Conservation (phyloP, 805 yeast genomes). For the Yarrowia sp. region DNA sequence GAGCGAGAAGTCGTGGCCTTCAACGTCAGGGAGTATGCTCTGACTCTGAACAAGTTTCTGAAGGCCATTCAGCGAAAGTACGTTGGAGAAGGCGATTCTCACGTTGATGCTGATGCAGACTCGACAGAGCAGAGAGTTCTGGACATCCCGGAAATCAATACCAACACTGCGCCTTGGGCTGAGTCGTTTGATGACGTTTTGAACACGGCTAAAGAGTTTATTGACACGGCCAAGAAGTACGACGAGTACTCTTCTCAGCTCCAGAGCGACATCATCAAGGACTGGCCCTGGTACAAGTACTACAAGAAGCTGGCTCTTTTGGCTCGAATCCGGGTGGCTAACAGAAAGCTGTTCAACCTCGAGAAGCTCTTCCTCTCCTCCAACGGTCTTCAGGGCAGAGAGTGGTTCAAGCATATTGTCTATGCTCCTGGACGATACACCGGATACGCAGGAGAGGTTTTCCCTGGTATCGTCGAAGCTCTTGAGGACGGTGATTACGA, state of each 20-base stretch:
- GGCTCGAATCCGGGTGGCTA: conserved; percentile 36
- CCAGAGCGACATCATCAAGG: conserved; percentile 52
- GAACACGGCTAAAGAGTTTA: conserved; percentile 30
- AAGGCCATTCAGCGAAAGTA: conserved; percentile 39
- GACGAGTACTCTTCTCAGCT: conserved; percentile 50
- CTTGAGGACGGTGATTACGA: conserved; percentile 46
- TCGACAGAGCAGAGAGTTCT: not conserved
- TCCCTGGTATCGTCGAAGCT: conserved; percentile 56
- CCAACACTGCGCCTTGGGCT: not conserved
- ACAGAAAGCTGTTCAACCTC: conserved; percentile 42
- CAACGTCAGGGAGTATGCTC: conserved; percentile 44
- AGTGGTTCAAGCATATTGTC: conserved; percentile 59
- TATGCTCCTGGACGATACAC: conserved; percentile 59
- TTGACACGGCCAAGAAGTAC: conserved; percentile 40
- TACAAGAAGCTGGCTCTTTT: conserved; percentile 31
- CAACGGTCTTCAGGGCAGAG: conserved; percentile 49
- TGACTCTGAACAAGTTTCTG: conserved; percentile 41
- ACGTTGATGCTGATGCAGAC: not conserved
- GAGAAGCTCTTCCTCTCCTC: conserved; percentile 49
- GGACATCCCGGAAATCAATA: not conserved
- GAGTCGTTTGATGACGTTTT: conserved; percentile 3
- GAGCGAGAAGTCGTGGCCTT: conserved; percentile 49
- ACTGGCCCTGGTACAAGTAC: conserved; percentile 71
- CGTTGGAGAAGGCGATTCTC: conserved; percentile 36
- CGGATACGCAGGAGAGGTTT: conserved; percentile 56